These are phyloP conservation scores for Grosmannia clavigera DNA, from an alignment of 2,329 filamentous ascomycete genomes.

Conservation along the genomic window DNA sequence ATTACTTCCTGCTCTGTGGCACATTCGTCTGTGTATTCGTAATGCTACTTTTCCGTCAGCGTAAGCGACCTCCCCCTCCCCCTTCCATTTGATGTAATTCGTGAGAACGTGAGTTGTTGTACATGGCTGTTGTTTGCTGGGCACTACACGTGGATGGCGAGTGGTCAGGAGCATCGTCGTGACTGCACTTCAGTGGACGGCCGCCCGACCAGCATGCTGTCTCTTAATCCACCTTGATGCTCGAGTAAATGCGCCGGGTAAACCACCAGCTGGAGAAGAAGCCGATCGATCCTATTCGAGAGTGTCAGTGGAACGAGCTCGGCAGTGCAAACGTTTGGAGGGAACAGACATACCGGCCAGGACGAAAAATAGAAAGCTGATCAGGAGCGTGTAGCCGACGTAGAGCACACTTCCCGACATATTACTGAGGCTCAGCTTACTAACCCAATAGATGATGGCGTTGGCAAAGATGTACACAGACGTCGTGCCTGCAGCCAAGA, in stretches of 20 bases:
- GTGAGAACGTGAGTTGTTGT: slow-evolving; percentile 1
- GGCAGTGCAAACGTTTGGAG: background rate
- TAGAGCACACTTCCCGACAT: slow-evolving; percentile 83
- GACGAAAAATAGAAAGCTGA: slow-evolving; percentile 87
- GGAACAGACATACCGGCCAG: slow-evolving; percentile 57
- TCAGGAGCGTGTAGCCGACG: slow-evolving; percentile 78
- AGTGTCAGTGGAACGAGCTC: background rate
- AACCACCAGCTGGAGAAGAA: slow-evolving; percentile 95
- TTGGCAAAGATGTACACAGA: slow-evolving; percentile 88
- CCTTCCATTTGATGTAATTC: background rate
- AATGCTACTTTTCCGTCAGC: background rate
- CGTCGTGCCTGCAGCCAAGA: slow-evolving; percentile 81
- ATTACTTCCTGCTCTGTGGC: background rate
- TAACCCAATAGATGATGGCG: slow-evolving; percentile 81
- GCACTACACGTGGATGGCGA: background rate
- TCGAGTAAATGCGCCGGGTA: slow-evolving; percentile 83
- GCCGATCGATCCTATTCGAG: slow-evolving; percentile 67
- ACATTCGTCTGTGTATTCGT: background rate
- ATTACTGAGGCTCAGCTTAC: slow-evolving; percentile 73
- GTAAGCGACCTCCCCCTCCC: background rate
- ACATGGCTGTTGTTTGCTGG: background rate
- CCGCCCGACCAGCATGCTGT: background rate
- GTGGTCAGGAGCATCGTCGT: background rate
- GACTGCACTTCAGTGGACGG: background rate
- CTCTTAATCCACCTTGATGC: slow-evolving; percentile 92